Base-by-base conservation (phyloP, 192 early-diverging fungal species). In the Coemansia sp. region DNA sequence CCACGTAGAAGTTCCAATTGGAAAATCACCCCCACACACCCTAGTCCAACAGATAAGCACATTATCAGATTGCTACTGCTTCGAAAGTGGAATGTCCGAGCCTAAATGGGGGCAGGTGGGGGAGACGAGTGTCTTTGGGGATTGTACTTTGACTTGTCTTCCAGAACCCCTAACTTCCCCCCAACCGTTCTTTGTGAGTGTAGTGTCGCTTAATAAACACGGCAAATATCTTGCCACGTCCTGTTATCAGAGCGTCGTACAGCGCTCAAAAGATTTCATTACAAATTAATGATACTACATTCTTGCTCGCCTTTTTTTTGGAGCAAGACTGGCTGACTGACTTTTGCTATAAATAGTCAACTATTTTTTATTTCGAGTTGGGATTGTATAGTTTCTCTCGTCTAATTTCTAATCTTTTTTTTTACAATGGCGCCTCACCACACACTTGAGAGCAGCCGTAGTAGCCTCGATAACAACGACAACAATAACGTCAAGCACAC, bases 11-110 rank as follows among this genome's bases (percentile, higher is more conserved):
- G 5, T 51, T 51, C 48, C 2, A 24, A 24, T 23, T 3, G 21
- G 28, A 33, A 31, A 35, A 24, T 48, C 20, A 4, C 43, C 34
- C 23, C 21, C 24, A 10, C 39, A 11, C 43, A 20, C 14, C 62
- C 50, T 51, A 46, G 45, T 16, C 28, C 62, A 63, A 63, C 48
- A 63, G 51, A 55, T 55, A 55, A 55, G 51, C 51, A 14, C 28
- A 33, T 51, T 55, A 55, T 55, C 51, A 55, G 51, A 55, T 55
- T 55, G 51, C 14, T 11, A 33, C 31, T 33, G 5, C 26, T 13
- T 51, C 24, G 0, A n/a, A 14, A 13, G 3, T 55, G 51, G 51
- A 55, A 55, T 55, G 51, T 55, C 51, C 51, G 51, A 55, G 16
- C 13, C 14, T n/a, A 14, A 31, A n/a, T 33, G 10, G 24, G 14